Evolutionary conservation across 108 stramenopile species (phyloP).

Genomic region (Chaetoceros muelleri): DNA sequence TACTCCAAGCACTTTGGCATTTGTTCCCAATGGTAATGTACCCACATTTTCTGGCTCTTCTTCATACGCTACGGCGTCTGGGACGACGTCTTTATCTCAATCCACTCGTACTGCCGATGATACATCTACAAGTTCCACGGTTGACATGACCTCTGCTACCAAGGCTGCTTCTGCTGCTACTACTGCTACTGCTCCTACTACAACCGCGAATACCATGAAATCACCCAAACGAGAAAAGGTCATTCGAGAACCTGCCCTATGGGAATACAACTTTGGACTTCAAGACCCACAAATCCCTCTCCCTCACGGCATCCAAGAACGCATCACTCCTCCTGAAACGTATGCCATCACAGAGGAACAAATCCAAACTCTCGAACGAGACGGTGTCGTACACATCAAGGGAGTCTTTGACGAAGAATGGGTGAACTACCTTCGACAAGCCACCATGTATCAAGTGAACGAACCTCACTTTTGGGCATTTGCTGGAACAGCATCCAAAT

Average conservation of each 20-base stretch:
- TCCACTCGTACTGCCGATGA: no score
- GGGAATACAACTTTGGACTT: conserved; percentile 89
- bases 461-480: conserved; percentile 90
- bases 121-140: no score
- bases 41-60: no score
- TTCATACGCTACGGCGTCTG: no score
- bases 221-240: conserved; percentile 42
- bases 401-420: conserved; percentile 77
- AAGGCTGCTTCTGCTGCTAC: not conserved
- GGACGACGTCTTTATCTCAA: no score
- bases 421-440: conserved; percentile 74
- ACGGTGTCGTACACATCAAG: conserved; percentile 81
- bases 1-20: no score
- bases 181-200: not conserved
- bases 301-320: conserved; percentile 56
- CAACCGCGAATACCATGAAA: conserved; percentile 1
- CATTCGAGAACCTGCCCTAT: conserved; percentile 66
- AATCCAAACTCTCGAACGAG: conserved; percentile 66
- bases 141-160: no score
- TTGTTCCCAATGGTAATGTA: no score
- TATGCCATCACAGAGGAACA: conserved; percentile 61
- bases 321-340: conserved; percentile 54
- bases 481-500: conserved; percentile 79
- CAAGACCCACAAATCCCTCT: conserved; percentile 67
- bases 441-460: conserved; percentile 63